These are phyloP conservation scores for Fusarium clavum DNA, from an alignment of 2,329 filamentous ascomycete species.

Conservation along the genomic window DNA sequence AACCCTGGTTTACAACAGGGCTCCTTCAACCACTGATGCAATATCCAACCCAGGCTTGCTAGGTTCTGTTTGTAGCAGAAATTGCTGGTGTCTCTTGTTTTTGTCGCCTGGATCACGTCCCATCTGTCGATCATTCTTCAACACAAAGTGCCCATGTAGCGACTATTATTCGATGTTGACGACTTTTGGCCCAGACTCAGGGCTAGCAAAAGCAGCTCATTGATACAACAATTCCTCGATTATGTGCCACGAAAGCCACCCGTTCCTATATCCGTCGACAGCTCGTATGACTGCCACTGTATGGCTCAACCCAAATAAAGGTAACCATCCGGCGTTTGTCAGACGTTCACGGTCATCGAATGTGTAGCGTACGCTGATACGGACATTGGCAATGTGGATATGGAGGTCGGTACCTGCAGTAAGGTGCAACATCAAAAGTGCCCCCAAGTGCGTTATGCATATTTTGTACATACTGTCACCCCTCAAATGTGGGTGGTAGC, in stretches of 20 bases:
- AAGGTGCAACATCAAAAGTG: constrained; percentile 33
- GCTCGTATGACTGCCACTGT: constrained; percentile 40
- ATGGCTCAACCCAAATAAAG: constrained; percentile 34
- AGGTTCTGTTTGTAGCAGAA: constrained; percentile 22
- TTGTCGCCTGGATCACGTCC: constrained; percentile 15
- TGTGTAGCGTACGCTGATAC: constrained; percentile 9
- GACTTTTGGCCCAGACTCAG: neutral
- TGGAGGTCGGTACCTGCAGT: constrained; percentile 41
- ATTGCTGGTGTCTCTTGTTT: constrained; percentile 7
- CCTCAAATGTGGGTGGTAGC: constrained; percentile 7
- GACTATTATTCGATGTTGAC: constrained; percentile 2
- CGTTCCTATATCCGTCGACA: constrained; percentile 33
- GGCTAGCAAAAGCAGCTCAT: neutral
- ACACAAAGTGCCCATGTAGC: constrained; percentile 5
- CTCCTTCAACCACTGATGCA: constrained; percentile 3
- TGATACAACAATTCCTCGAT: constrained; percentile 33
- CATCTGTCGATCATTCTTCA: constrained; percentile 30
- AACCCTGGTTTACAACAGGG: constrained; percentile 24
- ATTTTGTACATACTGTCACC: constrained; percentile 14
- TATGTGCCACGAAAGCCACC: constrained; percentile 15
- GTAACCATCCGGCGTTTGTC: constrained; percentile 23
- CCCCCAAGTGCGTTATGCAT: constrained; percentile 11
- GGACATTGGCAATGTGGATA: constrained; percentile 9
- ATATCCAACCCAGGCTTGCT: constrained; percentile 15
- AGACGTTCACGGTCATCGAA: constrained; percentile 21